phyloP scores from a whole-genome alignment of 2,329 filamentous ascomycete genomes.

The Fusarium brachygibbosum region DNA sequence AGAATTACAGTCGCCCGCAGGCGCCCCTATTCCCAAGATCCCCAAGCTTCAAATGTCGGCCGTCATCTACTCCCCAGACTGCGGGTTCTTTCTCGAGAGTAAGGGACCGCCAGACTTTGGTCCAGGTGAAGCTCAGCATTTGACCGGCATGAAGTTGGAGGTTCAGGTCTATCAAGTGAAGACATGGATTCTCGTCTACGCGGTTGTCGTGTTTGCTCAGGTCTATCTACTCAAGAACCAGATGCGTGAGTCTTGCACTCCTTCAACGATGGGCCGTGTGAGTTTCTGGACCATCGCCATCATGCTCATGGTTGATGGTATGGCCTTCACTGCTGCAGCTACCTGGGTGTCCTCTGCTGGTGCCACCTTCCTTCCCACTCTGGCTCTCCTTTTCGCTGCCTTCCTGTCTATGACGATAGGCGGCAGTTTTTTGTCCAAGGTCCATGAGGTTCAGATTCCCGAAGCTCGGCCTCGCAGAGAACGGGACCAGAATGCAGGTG shows the following conservation, averaged over 20 bases:
- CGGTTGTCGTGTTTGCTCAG: constrained; percentile 70
- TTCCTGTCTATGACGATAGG: constrained; percentile 71
- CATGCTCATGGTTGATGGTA: constrained; percentile 74
- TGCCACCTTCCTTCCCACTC: constrained; percentile 68
- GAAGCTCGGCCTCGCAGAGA: constrained; percentile 67
- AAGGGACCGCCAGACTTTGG: constrained; percentile 72
- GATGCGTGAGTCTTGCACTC: constrained; percentile 75
- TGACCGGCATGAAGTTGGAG: constrained; percentile 72
- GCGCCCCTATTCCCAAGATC: constrained; percentile 67
- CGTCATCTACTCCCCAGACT: constrained; percentile 77
- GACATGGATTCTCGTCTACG: constrained; percentile 70
- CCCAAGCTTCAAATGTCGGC: constrained; percentile 73
- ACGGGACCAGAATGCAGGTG: constrained; percentile 43
- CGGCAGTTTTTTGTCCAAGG: constrained; percentile 69
- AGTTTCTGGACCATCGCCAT: constrained; percentile 73
- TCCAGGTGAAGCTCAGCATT: constrained; percentile 65
- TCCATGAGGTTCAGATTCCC: constrained; percentile 69
- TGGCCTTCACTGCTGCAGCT: constrained; percentile 69
- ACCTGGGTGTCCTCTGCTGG: constrained; percentile 69
- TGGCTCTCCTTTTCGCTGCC: constrained; percentile 64
- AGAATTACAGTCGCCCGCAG: constrained; percentile 72
- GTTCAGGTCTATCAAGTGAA: constrained; percentile 69
- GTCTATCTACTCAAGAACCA: constrained; percentile 73
- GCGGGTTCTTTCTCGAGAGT: constrained; percentile 74
- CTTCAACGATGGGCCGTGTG: constrained; percentile 75